A percentile compares a stretch with the other conserved stretches of the same genome.
Evolutionary conservation across 169 alveolate species (phyloP).

Genomic region (Plasmodium inui): DNA sequence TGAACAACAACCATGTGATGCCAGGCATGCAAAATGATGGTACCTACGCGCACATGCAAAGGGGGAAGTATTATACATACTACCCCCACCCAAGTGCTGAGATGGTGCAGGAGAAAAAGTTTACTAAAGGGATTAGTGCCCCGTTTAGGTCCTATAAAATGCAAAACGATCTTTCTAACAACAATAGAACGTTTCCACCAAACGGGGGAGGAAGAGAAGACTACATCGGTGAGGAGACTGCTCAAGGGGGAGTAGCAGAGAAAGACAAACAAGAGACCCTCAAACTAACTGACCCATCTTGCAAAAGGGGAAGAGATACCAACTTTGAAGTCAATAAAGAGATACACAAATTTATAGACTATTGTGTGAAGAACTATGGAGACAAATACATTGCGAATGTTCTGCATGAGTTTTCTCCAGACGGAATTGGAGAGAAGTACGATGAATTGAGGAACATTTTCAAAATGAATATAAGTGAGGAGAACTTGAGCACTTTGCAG

Average conservation of each 20-base stretch:
- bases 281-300: background rate
- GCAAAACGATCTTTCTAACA: background rate
- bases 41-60: background rate
- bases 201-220: background rate
- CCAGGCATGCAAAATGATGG: background rate
- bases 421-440: conserved; percentile 14
- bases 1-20: background rate
- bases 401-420: conserved; percentile 28
- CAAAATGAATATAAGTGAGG: conserved; percentile 41
- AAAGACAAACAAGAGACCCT: background rate
- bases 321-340: conserved; percentile 63
- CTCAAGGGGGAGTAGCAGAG: background rate
- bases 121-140: background rate
- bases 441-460: conserved; percentile 57
- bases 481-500: conserved; percentile 30
- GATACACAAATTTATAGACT: conserved; percentile 67
- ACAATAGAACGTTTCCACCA: background rate
- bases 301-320: background rate
- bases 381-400: conserved; percentile 39
- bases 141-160: background rate
- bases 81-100: background rate
- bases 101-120: background rate
- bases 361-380: conserved; percentile 70
- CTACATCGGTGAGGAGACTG: background rate
- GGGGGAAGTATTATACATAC: background rate